Conservation (phyloP, 2,329 filamentous ascomycete genomes). For the Hyphodiscus sp. region DNA sequence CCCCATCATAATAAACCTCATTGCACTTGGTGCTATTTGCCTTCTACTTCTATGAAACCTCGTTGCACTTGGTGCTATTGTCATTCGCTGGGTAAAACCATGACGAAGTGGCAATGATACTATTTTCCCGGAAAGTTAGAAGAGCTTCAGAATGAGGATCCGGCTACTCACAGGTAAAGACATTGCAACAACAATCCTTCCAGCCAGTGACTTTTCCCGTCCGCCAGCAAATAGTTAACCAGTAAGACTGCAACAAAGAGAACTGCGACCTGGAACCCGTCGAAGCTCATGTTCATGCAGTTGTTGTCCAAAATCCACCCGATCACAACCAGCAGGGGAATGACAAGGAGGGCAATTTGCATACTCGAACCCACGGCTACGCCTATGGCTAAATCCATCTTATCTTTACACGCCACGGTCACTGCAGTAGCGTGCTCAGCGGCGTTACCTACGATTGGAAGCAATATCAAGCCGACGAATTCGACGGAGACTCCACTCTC, state of each 20-base stretch:
- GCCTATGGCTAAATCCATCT: slow-evolving; percentile 70
- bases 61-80: background rate
- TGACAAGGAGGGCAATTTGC: slow-evolving; percentile 77
- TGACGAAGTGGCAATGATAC: slow-evolving; percentile 19
- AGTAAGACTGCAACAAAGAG: slow-evolving; percentile 79
- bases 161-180: slow-evolving; percentile 25
- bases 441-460: slow-evolving; percentile 76
- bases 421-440: slow-evolving; percentile 79
- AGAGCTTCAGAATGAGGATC: background rate
- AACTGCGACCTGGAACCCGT: slow-evolving; percentile 80
- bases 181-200: slow-evolving; percentile 28
- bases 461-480: slow-evolving; percentile 73
- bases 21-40: too few species aligned
- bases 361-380: slow-evolving; percentile 79
- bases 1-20: too few species aligned
- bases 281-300: slow-evolving; percentile 61
- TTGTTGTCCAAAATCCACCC: slow-evolving; percentile 69
- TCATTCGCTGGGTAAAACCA: slow-evolving; percentile 16
- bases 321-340: slow-evolving; percentile 71
- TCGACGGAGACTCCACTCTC: slow-evolving; percentile 66
- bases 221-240: slow-evolving; percentile 79
- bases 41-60: background rate
- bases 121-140: too few species aligned
- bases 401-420: slow-evolving; percentile 69
- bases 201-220: slow-evolving; percentile 47